Evolutionary conservation across 2,329 filamentous ascomycete genomes (phyloP), one percentile per base, ranked within the genome.

Genomic region (Canariomyces notabilis): DNA sequence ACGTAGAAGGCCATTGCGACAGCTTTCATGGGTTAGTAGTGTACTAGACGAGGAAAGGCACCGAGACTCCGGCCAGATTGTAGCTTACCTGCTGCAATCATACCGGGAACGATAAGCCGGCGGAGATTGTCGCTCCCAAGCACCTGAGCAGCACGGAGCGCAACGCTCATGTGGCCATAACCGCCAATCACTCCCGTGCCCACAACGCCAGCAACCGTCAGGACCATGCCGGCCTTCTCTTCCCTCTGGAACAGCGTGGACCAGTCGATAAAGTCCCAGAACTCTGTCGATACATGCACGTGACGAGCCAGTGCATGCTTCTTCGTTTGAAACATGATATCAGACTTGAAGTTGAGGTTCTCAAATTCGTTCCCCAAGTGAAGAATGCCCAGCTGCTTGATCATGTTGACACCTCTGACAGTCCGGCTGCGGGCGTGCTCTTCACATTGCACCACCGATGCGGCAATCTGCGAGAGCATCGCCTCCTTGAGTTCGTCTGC

Each of bases 211-310:
- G 87, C 87, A 29, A 95, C 79, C 1, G 93, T 98, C 61, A 98
- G 76, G 5, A 91, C 93, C 85, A 98, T 90, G 53, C 93, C 87
- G 3, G 90, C 94, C 74, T 97, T 98, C 67, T 98, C 93, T 64
- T 97, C 91, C 44, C 83, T 79, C 61, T 96, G 89, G 71, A 95
- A 77, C 5, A 97, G 69, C 9, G 82, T 86, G 15, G 82, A 76
- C 65, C 89, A 75, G 65, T 98, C 93, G 59, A 98, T 87, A 73
- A 98, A 97, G 69, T 98, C 93, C 77, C 77, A 86, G 0, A 95
- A 58, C 61, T 98, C 90, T 4, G 93, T 87, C 44, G 93, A 82
- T 16, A 95, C 82, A 50, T 96, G 82, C 14, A 97, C 83, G 61
- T 95, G 84, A 53, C 89, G 82, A 5, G 88, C 89, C 33, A 95